phyloP scores from a whole-genome alignment of 495 filamentous ascomycete species.

The Penicillium lividum region DNA sequence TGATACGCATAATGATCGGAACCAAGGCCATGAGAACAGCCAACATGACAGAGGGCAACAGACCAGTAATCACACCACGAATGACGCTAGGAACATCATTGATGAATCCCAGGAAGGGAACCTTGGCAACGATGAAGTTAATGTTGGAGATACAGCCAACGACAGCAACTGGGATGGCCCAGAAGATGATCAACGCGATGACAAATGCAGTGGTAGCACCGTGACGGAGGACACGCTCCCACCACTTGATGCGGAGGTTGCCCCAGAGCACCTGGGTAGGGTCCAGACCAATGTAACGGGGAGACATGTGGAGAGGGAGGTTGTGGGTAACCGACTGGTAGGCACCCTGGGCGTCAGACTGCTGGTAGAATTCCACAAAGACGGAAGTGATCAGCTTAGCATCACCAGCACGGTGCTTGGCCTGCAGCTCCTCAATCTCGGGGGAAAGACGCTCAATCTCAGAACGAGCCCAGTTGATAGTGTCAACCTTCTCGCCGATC shows the following conservation, averaged over 20 bases:
- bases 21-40: slow-evolving; percentile 87
- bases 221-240: slow-evolving; percentile 74
- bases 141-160: slow-evolving; percentile 90
- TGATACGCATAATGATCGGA: slow-evolving; percentile 79
- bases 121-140: slow-evolving; percentile 57
- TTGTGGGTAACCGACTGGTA: slow-evolving; percentile 84
- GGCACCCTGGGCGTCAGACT: slow-evolving; percentile 82
- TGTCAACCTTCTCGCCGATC: slow-evolving; percentile 84
- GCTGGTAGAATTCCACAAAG: slow-evolving; percentile 85
- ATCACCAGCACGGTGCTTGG: slow-evolving; percentile 67
- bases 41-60: slow-evolving; percentile 78
- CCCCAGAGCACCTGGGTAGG: slow-evolving; percentile 89
- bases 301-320: slow-evolving; percentile 88
- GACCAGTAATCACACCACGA: slow-evolving; percentile 79
- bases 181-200: slow-evolving; percentile 83
- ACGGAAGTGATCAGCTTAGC: slow-evolving; percentile 58
- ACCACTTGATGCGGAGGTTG: slow-evolving; percentile 85
- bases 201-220: slow-evolving; percentile 71
- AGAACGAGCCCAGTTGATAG: slow-evolving; percentile 82
- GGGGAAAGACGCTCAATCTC: slow-evolving; percentile 82
- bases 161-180: slow-evolving; percentile 82
- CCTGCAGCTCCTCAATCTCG: slow-evolving; percentile 74
- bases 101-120: slow-evolving; percentile 74
- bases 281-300: slow-evolving; percentile 81
- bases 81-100: slow-evolving; percentile 67